phyloP scores from a whole-genome alignment of 345 rosid species.

The Carallia brachiata region DNA sequence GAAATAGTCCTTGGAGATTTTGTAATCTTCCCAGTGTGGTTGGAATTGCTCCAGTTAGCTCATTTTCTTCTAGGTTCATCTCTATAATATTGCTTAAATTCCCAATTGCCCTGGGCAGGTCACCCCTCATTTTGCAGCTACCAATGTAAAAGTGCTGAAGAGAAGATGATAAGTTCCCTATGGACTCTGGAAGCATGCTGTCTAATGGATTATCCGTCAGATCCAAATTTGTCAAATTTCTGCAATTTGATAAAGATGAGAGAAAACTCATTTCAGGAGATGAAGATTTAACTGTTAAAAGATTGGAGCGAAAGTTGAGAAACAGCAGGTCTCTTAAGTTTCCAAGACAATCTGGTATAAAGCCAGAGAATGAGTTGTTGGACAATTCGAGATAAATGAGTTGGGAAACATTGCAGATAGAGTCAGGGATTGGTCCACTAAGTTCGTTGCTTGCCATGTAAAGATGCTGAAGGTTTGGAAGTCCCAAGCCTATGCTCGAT shows the following conservation, averaged over 20 bases:
- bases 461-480: slow-evolving; percentile 25
- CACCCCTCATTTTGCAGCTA: slow-evolving; percentile 14
- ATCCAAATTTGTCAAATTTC: background rate
- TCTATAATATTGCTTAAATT: background rate
- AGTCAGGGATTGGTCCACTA: slow-evolving; percentile 17
- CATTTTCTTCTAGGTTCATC: background rate
- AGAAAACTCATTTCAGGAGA: slow-evolving; percentile 14
- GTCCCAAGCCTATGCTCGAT: slow-evolving; percentile 5
- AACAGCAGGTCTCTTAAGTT: slow-evolving; percentile 2
- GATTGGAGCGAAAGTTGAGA: slow-evolving; percentile 11
- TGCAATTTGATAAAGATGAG: slow-evolving; percentile 18
- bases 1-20: background rate
- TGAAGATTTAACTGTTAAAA: background rate
- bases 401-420: slow-evolving; percentile 22
- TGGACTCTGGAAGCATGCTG: slow-evolving; percentile 4
- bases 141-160: background rate
- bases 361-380: slow-evolving; percentile 24
- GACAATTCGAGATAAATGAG: background rate
- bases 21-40: background rate
- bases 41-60: slow-evolving; percentile 11
- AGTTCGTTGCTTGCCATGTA: slow-evolving; percentile 8
- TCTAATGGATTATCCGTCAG: background rate
- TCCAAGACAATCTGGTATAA: slow-evolving; percentile 18
- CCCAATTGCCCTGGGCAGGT: slow-evolving; percentile 1
- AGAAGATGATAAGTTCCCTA: slow-evolving; percentile 3